These are phyloP conservation scores for Alternaria hordeiaustralica DNA, from an alignment of 2,329 filamentous ascomycete genomes.

Conservation along the genomic window DNA sequence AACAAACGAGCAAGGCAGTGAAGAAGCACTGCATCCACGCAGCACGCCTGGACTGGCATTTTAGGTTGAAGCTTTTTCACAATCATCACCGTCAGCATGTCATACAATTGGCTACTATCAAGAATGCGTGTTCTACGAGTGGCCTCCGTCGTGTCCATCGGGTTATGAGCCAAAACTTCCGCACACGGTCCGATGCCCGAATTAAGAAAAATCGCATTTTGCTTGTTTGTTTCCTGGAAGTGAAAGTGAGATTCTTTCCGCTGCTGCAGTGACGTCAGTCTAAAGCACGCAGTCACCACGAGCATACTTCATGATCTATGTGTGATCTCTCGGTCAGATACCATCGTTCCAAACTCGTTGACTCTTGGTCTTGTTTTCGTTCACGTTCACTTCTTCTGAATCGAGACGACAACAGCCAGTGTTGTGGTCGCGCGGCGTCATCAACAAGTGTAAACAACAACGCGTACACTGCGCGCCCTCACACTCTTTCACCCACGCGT, in stretches of 20 bases:
- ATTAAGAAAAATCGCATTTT: too few species aligned
- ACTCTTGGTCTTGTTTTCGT: background rate
- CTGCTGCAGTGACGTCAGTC: background rate
- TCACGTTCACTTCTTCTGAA: background rate
- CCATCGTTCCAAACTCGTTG: too few species aligned
- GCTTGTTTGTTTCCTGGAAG: too few species aligned
- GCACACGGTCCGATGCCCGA: background rate
- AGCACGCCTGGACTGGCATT: background rate
- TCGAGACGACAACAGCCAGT: background rate
- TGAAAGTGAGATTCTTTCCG: too few species aligned
- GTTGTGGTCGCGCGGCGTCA: background rate
- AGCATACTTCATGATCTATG: fast-evolving
- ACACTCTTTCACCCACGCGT: background rate
- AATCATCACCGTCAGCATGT: background rate
- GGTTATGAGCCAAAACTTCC: background rate
- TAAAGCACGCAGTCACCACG: background rate
- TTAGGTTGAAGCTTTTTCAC: background rate
- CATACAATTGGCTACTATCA: fast-evolving
- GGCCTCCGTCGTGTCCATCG: too few species aligned
- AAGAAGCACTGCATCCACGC: background rate
- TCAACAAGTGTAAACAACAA: background rate
- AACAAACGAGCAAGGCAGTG: background rate
- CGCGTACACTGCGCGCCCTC: background rate
- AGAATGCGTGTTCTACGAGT: background rate
- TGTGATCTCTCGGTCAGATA: background rate